phyloP scores from a whole-genome alignment of 106 monocot species.

The Xerophyta viscosa region DNA sequence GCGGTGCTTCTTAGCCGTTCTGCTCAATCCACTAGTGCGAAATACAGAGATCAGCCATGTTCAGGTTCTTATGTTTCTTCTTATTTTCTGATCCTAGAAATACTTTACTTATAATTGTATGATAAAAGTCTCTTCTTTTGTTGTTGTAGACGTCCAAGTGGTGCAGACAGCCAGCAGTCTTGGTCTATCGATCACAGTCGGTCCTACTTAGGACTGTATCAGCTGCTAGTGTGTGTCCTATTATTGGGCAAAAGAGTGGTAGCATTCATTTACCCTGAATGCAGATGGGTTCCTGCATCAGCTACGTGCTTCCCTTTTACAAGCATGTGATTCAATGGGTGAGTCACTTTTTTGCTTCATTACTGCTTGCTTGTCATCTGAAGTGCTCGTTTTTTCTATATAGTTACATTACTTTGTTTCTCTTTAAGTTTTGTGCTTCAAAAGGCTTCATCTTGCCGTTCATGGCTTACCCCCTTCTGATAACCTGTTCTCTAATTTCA shows the following conservation, averaged over 20 bases:
- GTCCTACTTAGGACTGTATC: constrained; percentile 36
- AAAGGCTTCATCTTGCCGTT: too few relatives aligned
- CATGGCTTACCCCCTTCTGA: too few relatives aligned
- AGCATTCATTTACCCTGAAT: constrained; percentile 61
- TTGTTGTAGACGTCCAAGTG: constrained; percentile 36
- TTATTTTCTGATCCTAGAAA: background rate
- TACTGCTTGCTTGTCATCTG: too few relatives aligned
- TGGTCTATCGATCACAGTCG: constrained; percentile 63
- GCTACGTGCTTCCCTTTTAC: constrained; percentile 53
- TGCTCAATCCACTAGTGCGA: constrained; percentile 71
- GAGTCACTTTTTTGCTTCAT: constrained; percentile 12
- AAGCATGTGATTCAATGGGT: constrained; percentile 62
- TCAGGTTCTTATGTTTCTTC: constrained; percentile 37
- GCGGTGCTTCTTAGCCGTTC: constrained; percentile 84
- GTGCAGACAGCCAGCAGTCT: constrained; percentile 73
- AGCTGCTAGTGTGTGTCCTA: constrained; percentile 52
- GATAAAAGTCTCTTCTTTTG: constrained; percentile 1
- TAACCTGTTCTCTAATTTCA: too few relatives aligned
- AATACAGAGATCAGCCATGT: constrained; percentile 82
- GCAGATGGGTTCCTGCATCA: constrained; percentile 87
- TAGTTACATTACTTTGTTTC: too few relatives aligned
- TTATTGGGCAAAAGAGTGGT: constrained; percentile 75
- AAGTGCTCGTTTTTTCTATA: too few relatives aligned
- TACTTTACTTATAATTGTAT: background rate
- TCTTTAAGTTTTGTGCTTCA: too few relatives aligned